These are phyloP conservation scores for Pestalotiopsis sp. DNA, from an alignment of 2,329 filamentous ascomycete species.

Conservation along the genomic window DNA sequence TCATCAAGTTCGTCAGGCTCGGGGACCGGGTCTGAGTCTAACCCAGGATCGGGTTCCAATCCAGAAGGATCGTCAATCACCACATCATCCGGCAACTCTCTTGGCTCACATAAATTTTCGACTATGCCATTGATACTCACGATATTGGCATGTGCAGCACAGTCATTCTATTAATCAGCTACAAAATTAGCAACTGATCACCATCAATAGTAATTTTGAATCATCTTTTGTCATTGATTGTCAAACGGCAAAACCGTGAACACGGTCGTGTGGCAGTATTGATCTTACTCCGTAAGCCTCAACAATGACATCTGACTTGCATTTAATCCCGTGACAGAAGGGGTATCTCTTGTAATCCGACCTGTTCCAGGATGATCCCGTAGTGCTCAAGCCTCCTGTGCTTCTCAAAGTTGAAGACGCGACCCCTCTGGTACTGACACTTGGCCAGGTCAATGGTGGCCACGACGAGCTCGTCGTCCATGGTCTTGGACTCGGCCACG, in stretches of 20 bases:
- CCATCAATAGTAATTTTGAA: not conserved
- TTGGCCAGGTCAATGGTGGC: conserved; percentile 51
- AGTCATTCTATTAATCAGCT: not conserved
- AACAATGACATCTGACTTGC: too few species aligned
- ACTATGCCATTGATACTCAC: not conserved
- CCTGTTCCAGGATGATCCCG: conserved; percentile 40
- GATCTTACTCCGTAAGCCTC: too few species aligned
- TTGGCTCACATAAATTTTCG: not conserved
- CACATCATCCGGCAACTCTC: not conserved
- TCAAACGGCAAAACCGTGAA: too few species aligned
- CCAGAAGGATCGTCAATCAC: not conserved
- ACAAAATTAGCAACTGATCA: not conserved
- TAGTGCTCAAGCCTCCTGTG: conserved; percentile 48
- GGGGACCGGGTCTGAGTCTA: not conserved
- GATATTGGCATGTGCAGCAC: not conserved
- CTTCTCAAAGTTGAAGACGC: conserved; percentile 47
- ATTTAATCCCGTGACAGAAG: too few species aligned
- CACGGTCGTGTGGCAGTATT: too few species aligned
- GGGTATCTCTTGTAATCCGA: conserved; percentile 27
- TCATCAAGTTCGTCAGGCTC: not conserved
- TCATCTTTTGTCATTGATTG: not conserved
- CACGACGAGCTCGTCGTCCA: conserved; percentile 51
- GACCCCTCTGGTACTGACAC: conserved; percentile 50
- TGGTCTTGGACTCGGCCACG: conserved; percentile 50
- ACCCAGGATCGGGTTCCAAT: not conserved